phyloP scores from a whole-genome alignment of 441 rosid genomes.

The Pelargonium fulgidum region DNA sequence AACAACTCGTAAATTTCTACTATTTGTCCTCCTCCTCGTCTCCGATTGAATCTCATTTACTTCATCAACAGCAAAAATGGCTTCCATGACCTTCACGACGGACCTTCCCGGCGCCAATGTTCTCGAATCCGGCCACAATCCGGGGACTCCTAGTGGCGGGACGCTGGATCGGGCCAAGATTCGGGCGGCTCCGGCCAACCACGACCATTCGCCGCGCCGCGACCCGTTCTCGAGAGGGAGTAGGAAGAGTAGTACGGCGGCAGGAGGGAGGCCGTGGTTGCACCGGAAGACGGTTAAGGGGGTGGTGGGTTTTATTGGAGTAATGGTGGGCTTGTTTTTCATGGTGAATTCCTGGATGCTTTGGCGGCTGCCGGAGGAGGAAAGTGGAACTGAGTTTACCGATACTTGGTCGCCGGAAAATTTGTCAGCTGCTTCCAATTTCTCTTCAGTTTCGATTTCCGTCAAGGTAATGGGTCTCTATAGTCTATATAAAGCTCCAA shows the following conservation, averaged over 20 bases:
- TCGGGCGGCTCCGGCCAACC: neutral
- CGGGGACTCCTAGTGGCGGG: neutral
- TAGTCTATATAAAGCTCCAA: constrained; percentile 7
- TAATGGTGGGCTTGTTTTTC: constrained; percentile 57
- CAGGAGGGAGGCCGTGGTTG: constrained; percentile 33
- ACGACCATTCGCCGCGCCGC: neutral
- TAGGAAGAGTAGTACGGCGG: constrained; percentile 39
- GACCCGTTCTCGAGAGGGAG: constrained; percentile 7
- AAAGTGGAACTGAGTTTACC: constrained; percentile 22
- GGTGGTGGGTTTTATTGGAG: constrained; percentile 30
- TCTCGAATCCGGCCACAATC: no score
- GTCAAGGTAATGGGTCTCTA: constrained; percentile 35
- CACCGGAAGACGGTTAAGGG: constrained; percentile 40
- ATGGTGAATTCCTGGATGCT: constrained; percentile 68
- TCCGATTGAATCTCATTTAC: neutral
- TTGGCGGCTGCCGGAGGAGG: constrained; percentile 49
- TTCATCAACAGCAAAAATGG: neutral
- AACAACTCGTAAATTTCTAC: neutral
- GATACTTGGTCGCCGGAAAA: constrained; percentile 26
- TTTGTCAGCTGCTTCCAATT: constrained; percentile 25
- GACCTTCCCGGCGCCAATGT: neutral
- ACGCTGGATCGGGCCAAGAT: neutral
- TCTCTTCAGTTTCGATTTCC: constrained; percentile 19
- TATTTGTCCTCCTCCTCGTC: neutral
- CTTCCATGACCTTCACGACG: neutral